Conservation (phyloP, 257 asterid species). For the Thymus mandschuricus region DNA sequence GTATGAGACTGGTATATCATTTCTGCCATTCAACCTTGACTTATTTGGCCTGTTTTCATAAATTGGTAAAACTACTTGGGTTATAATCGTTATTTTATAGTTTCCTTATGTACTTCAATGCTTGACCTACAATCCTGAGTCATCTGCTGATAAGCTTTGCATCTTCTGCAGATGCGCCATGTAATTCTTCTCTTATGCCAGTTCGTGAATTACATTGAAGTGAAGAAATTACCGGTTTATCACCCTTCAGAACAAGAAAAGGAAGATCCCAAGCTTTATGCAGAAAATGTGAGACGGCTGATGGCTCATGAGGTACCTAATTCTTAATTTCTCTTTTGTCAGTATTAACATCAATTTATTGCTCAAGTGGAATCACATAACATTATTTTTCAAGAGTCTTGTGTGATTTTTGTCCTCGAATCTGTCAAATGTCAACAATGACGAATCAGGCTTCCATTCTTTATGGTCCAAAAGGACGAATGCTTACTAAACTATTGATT, state of each 20-base stretch:
- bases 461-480: neutral
- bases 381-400: slow-evolving; percentile 1
- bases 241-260: slow-evolving; percentile 86
- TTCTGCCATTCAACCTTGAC: neutral
- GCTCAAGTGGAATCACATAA: slow-evolving; percentile 10
- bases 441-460: neutral
- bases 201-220: slow-evolving; percentile 82
- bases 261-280: slow-evolving; percentile 84
- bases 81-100: neutral
- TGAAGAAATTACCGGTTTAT: slow-evolving; percentile 68
- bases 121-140: slow-evolving; percentile 1
- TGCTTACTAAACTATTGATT: neutral
- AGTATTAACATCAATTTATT: slow-evolving; percentile 16
- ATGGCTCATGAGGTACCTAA: slow-evolving; percentile 88
- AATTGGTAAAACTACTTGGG: neutral
- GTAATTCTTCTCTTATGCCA: slow-evolving; percentile 85
- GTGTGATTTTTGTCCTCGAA: slow-evolving; percentile 11
- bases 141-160: slow-evolving; percentile 11
- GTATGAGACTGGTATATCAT: neutral
- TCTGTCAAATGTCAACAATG: slow-evolving; percentile 9
- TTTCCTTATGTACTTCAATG: slow-evolving; percentile 10
- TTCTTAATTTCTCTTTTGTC: slow-evolving; percentile 26
- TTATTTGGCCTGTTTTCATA: neutral
- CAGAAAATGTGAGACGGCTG: slow-evolving; percentile 77
- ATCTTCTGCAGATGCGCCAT: slow-evolving; percentile 67